Evolutionary conservation across 1,139 yeast genomes (phyloP).

Genomic region (Diutina siamensis): DNA sequence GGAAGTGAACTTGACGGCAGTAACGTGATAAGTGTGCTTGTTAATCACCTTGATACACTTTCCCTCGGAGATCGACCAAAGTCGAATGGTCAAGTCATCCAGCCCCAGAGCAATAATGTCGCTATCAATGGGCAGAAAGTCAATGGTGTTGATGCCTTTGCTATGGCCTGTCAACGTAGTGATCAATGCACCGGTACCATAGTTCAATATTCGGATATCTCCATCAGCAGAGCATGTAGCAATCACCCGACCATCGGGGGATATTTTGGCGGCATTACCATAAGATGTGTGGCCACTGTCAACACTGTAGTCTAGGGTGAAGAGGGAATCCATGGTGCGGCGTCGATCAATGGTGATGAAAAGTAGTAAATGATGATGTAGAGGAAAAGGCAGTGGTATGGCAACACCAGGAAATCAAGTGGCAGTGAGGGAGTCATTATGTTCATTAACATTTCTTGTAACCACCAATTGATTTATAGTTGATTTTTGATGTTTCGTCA

Average conservation of each 20-base stretch:
- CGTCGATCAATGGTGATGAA: too few relatives aligned
- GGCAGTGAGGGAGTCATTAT: too few relatives aligned
- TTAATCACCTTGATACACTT: conserved; percentile 47
- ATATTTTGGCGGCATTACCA: conserved; percentile 40
- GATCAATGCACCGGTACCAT: conserved; percentile 16
- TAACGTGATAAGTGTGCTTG: conserved; percentile 83
- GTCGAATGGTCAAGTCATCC: conserved; percentile 71
- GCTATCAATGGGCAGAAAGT: conserved; percentile 67
- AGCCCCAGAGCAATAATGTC: conserved; percentile 70
- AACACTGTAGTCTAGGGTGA: background rate
- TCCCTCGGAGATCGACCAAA: conserved; percentile 51
- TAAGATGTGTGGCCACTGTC: background rate
- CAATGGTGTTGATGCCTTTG: conserved; percentile 56
- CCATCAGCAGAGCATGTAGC: conserved; percentile 42
- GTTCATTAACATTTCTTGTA: too few relatives aligned
- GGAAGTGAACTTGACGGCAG: conserved; percentile 55
- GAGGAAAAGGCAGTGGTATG: too few relatives aligned
- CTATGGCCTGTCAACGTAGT: conserved; percentile 48
- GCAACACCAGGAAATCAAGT: too few relatives aligned
- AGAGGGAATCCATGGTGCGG: background rate
- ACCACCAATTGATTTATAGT: background rate
- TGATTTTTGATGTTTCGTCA: too few relatives aligned
- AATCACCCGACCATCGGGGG: conserved; percentile 52
- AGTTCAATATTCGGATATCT: conserved; percentile 16
- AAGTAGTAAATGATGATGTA: too few relatives aligned